Evolutionary conservation across 768 basidiomycete genomes (phyloP).

Genomic region (Termitomyces sp.): DNA sequence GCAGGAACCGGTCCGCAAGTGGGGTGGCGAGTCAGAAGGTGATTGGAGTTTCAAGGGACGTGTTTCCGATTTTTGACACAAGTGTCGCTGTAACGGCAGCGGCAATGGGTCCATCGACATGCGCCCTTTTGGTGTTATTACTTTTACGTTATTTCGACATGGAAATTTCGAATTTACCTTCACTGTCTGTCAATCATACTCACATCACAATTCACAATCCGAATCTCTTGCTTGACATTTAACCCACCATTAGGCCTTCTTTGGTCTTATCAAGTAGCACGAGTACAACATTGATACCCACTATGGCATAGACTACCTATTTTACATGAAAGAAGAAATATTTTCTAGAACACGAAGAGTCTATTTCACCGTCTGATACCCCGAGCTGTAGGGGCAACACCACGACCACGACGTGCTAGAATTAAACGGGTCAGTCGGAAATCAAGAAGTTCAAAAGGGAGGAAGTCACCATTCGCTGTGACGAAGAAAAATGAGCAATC

Average conservation of each 20-base stretch:
- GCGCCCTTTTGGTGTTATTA: neutral
- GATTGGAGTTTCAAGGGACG: slow-evolving; percentile 93
- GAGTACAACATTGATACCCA: slow-evolving; percentile 11
- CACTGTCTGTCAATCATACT: neutral
- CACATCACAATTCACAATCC: neutral
- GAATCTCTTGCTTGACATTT: neutral
- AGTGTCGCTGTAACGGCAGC: neutral
- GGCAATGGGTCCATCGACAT: neutral
- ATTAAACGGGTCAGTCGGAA: slow-evolving; percentile 10
- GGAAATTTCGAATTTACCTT: neutral
- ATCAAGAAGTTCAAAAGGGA: neutral
- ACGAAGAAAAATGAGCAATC: slow-evolving; percentile 17
- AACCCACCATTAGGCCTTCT: neutral
- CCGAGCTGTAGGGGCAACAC: slow-evolving; percentile 65
- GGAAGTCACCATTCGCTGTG: slow-evolving; percentile 67
- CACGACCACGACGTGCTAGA: slow-evolving; percentile 84
- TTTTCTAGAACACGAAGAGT: neutral
- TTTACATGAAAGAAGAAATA: slow-evolving; percentile 11
- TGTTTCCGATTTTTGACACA: slow-evolving; percentile 73
- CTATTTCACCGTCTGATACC: slow-evolving; percentile 74
- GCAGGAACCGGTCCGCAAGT: slow-evolving; percentile 69
- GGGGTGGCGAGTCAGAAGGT: slow-evolving; percentile 51
- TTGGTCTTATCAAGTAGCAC: neutral
- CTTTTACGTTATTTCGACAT: neutral
- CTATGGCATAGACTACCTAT: slow-evolving; percentile 11